Evolutionary conservation across 441 rosid species (phyloP).

Genomic region (Gossypium lobatum): DNA sequence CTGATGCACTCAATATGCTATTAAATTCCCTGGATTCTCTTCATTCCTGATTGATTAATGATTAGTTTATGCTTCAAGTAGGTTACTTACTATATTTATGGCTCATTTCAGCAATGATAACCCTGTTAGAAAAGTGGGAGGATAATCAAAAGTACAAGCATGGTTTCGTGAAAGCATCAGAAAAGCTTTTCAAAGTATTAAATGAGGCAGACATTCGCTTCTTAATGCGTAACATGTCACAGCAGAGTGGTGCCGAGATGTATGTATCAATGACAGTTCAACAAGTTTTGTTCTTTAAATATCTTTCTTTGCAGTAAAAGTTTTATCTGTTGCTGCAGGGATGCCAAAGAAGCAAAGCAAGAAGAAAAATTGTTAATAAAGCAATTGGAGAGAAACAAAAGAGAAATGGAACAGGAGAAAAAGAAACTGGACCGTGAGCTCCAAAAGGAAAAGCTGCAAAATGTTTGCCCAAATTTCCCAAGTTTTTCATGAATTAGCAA

Average conservation of each 20-base stretch:
- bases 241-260: conserved; percentile 49
- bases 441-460: conserved; percentile 52
- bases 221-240: conserved; percentile 41
- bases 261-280: conserved; percentile 28
- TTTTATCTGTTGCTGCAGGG: conserved; percentile 32
- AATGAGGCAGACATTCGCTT: conserved; percentile 55
- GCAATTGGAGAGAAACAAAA: conserved; percentile 60
- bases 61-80: neutral
- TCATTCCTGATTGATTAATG: neutral
- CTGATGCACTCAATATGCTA: too few relatives aligned
- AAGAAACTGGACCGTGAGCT: conserved; percentile 58
- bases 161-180: conserved; percentile 44
- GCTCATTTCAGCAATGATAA: conserved; percentile 51
- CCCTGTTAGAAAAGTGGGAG: conserved; percentile 42
- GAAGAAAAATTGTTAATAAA: conserved; percentile 56
- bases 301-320: neutral
- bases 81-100: conserved; percentile 12
- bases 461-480: conserved; percentile 30
- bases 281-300: neutral
- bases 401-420: conserved; percentile 68
- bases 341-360: conserved; percentile 50
- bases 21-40: neutral
- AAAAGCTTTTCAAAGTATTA: conserved; percentile 56
- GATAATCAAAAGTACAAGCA: conserved; percentile 24
- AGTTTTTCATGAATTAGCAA: neutral